Percentiles rank a stretch among this genome's conserved stretches.
phyloP scores from a whole-genome alignment of 2,329 filamentous ascomycete species.

The Cladosporium velox region DNA sequence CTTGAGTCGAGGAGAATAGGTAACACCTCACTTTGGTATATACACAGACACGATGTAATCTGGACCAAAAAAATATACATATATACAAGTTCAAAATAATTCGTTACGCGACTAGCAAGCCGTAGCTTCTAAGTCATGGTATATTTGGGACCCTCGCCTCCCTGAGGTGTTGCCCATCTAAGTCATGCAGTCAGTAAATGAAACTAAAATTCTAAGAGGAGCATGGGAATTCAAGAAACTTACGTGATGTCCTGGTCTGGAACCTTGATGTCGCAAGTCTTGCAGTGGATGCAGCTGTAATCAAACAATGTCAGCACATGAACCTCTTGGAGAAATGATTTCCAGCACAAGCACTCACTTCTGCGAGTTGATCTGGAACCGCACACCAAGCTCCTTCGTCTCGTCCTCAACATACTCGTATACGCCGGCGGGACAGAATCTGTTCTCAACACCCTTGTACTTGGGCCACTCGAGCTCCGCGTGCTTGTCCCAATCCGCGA shows the following conservation, averaged over 20 bases:
- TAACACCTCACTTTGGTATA: no score
- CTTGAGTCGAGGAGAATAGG: no score
- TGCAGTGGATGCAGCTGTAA: slow-evolving; percentile 89
- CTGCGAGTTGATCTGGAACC: slow-evolving; percentile 96
- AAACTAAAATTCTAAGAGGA: not conserved
- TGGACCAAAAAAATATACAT: not conserved
- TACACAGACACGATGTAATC: not conserved
- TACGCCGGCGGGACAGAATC: slow-evolving; percentile 95
- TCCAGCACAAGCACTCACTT: slow-evolving; percentile 60
- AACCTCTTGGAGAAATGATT: not conserved
- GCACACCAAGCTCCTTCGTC: slow-evolving; percentile 79
- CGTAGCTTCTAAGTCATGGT: slow-evolving; percentile 51
- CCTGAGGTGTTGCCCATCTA: slow-evolving; percentile 78
- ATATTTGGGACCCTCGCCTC: slow-evolving; percentile 74
- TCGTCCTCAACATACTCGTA: slow-evolving; percentile 98
- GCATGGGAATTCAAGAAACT: not conserved
- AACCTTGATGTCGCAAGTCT: slow-evolving; percentile 99
- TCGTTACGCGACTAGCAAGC: not conserved
- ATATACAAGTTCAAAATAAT: not conserved
- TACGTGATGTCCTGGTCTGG: slow-evolving; percentile 90
- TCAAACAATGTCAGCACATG: slow-evolving; percentile 32
- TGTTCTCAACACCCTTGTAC: slow-evolving; percentile 90
- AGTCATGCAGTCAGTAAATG: not conserved
- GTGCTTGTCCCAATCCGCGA: slow-evolving; percentile 93
- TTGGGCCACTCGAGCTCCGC: slow-evolving; percentile 77